Evolutionary conservation across 768 basidiomycete genomes (phyloP).

Genomic region (Ramaria sp.): DNA sequence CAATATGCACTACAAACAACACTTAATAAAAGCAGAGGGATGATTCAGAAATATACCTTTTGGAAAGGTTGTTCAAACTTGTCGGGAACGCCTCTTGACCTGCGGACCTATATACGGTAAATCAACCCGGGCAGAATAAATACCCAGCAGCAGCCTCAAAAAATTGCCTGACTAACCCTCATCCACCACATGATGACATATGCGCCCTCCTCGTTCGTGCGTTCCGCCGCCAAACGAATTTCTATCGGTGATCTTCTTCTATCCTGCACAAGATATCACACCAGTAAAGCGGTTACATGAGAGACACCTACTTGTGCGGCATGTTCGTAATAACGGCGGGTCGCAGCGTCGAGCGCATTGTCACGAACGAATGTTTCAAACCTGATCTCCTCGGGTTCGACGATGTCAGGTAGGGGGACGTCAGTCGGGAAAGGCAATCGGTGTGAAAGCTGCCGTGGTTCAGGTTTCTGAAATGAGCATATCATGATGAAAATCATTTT

Average conservation of each 20-base stretch:
- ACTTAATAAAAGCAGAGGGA: background rate
- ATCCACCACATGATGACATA: conserved; percentile 66
- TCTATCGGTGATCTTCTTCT: conserved; percentile 47
- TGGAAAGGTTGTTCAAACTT: conserved; percentile 64
- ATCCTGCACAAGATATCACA: conserved; percentile 36
- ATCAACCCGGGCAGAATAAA: background rate
- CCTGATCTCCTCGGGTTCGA: conserved; percentile 41
- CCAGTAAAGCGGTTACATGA: too few species aligned
- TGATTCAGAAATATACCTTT: conserved; percentile 36
- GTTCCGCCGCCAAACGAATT: conserved; percentile 20
- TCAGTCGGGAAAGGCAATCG: conserved; percentile 58
- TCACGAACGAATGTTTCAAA: conserved; percentile 35
- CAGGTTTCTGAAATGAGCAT: conserved; percentile 76
- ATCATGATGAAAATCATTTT: conserved; percentile 48
- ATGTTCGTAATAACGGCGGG: background rate
- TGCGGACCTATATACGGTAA: conserved; percentile 14
- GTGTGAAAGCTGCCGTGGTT: conserved; percentile 59
- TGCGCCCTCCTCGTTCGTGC: conserved; percentile 33
- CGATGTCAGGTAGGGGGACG: conserved; percentile 29
- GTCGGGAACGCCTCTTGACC: conserved; percentile 48
- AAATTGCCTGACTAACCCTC: conserved; percentile 15
- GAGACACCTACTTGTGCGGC: conserved; percentile 14
- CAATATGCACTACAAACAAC: conserved; percentile 50
- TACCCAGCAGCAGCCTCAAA: background rate
- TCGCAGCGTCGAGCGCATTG: conserved; percentile 13